Conservation (phyloP, 768 basidiomycete species). For the Panus rudis region DNA sequence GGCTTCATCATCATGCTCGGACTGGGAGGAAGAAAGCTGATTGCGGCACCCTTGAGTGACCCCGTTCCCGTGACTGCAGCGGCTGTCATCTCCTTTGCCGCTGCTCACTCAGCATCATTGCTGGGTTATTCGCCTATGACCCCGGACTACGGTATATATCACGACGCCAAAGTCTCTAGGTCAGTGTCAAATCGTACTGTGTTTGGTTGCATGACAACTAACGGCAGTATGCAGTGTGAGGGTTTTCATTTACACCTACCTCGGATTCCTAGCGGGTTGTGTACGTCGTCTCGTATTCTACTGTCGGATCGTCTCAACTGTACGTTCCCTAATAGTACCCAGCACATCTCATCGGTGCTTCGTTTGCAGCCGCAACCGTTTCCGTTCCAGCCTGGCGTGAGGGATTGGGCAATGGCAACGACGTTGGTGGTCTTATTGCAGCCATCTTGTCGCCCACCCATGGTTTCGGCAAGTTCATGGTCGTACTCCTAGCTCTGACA, state of each 20-base stretch:
- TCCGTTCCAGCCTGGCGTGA: slow-evolving; percentile 32
- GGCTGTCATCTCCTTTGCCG: slow-evolving; percentile 35
- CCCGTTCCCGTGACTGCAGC: slow-evolving; percentile 31
- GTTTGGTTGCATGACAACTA: neutral
- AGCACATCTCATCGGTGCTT: slow-evolving; percentile 37
- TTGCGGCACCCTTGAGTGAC: slow-evolving; percentile 13
- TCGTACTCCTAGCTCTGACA: slow-evolving; percentile 44
- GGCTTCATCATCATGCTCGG: slow-evolving; percentile 32
- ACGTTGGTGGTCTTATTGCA: slow-evolving; percentile 37
- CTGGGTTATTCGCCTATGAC: no score
- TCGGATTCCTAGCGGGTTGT: slow-evolving; percentile 36
- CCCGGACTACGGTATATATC: slow-evolving; percentile 44
- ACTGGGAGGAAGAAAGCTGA: slow-evolving; percentile 29
- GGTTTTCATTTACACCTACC: slow-evolving; percentile 40
- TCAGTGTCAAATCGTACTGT: slow-evolving; percentile 4
- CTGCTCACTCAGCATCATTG: no score
- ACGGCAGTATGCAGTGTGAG: slow-evolving; percentile 20
- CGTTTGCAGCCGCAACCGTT: slow-evolving; percentile 36
- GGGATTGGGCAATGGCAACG: slow-evolving; percentile 32
- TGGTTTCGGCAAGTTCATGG: slow-evolving; percentile 40
- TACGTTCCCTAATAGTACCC: slow-evolving; percentile 23
- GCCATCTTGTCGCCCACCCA: slow-evolving; percentile 33
- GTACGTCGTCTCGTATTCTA: slow-evolving; percentile 22
- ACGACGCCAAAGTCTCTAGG: slow-evolving; percentile 26
- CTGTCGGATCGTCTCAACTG: neutral